Evolutionary conservation across 345 rosid genomes (phyloP).

Genomic region (Leavenworthia alabamica): DNA sequence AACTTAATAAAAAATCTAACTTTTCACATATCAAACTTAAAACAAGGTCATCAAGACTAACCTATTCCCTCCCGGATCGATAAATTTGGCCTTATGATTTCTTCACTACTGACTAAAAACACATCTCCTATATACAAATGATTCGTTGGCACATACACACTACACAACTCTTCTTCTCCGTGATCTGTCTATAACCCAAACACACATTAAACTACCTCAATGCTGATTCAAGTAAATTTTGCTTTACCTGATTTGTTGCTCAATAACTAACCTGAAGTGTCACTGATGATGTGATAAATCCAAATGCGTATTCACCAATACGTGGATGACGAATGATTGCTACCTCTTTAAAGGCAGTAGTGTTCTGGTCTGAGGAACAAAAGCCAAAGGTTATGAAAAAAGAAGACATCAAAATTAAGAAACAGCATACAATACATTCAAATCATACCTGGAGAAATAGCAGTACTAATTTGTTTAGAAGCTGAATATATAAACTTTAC

Average conservation of each 20-base stretch:
- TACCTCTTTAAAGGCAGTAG: constrained; percentile 74
- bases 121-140: constrained; percentile 78
- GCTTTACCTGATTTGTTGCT: too few relatives aligned
- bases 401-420: neutral
- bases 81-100: constrained; percentile 75
- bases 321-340: constrained; percentile 88
- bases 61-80: constrained; percentile 93
- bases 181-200: constrained; percentile 44
- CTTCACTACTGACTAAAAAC: constrained; percentile 71
- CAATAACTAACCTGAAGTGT: constrained; percentile 57
- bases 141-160: constrained; percentile 82
- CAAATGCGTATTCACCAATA: constrained; percentile 82
- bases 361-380: constrained; percentile 58
- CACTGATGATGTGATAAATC: constrained; percentile 75
- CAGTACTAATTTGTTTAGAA: constrained; percentile 79
- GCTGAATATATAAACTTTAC: constrained; percentile 72
- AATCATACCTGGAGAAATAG: constrained; percentile 70
- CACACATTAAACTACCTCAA: neutral
- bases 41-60: constrained; percentile 28
- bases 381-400: neutral
- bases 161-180: constrained; percentile 78
- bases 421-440: neutral
- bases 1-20: neutral
- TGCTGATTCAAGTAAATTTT: too few relatives aligned
- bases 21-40: neutral